A percentile compares a stretch with the other conserved stretches of the same genome.
Conservation (phyloP, 352 stramenopile species). For the Phytophthora megakarya region DNA sequence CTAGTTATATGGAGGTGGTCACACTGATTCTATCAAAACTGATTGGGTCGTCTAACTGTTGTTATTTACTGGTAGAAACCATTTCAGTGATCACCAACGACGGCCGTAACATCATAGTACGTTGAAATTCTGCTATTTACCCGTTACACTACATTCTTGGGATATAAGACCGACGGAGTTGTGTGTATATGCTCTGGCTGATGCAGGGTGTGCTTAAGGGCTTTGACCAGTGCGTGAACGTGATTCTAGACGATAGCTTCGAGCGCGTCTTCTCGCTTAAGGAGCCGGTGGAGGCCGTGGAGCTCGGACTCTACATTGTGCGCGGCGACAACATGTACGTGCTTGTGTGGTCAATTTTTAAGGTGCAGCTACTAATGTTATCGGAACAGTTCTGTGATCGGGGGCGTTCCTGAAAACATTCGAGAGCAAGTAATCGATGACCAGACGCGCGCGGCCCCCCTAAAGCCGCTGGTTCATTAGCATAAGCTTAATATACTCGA, state of each 20-base stretch:
- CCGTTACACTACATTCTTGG: neutral
- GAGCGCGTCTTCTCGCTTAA: conserved; percentile 93
- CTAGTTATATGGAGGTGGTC: conserved; percentile 5
- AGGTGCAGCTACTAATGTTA: conserved; percentile 1
- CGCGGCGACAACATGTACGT: conserved; percentile 94
- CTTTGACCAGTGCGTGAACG: conserved; percentile 94
- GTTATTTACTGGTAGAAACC: conserved; percentile 53
- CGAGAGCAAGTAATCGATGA: conserved; percentile 91
- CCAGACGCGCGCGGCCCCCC: conserved; percentile 80
- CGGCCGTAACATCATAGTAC: conserved; percentile 93
- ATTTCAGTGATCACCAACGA: conserved; percentile 95
- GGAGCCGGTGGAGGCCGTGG: conserved; percentile 88
- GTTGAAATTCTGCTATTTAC: conserved; percentile 8
- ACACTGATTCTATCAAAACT: neutral
- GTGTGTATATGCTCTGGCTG: neutral
- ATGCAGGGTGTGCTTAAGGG: conserved; percentile 85
- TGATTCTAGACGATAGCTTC: conserved; percentile 93
- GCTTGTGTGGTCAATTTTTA: neutral
- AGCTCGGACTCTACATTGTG: conserved; percentile 94
- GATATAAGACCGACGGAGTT: neutral
- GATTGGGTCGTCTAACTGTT: neutral
- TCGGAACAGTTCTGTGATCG: conserved; percentile 73
- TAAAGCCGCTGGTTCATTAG: conserved; percentile 94
- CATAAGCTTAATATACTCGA: conserved; percentile 50
- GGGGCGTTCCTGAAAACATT: conserved; percentile 84